These are phyloP conservation scores for Aspergillus taichungensis DNA, from an alignment of 495 filamentous ascomycete species.

Conservation along the genomic window DNA sequence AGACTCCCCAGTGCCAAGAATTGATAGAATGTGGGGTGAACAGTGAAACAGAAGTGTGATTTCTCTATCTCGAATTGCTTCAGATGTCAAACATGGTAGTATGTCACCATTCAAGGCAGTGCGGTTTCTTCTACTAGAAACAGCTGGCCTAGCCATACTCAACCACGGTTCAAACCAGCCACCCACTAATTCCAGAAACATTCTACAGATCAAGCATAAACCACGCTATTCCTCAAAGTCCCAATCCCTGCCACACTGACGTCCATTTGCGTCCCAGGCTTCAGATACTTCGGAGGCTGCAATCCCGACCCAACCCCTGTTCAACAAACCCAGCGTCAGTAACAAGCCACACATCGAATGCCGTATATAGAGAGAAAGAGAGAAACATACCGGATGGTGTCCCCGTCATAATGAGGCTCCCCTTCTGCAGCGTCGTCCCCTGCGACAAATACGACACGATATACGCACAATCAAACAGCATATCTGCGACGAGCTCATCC, in stretches of 20 bases:
- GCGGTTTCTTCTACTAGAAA: constrained; percentile 7
- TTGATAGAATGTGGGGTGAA: too few species aligned
- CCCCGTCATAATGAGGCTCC: constrained; percentile 66
- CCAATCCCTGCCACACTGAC: constrained; percentile 27
- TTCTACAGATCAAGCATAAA: constrained; percentile 6
- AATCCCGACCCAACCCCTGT: constrained; percentile 24
- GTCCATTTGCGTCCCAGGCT: constrained; percentile 31
- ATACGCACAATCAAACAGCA: constrained; percentile 59
- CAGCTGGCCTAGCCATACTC: not conserved
- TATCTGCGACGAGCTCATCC: constrained; percentile 52
- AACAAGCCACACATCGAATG: too few species aligned
- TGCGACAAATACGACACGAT: constrained; percentile 58
- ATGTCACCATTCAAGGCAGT: too few species aligned
- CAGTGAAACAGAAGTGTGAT: too few species aligned
- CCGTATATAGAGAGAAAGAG: not conserved
- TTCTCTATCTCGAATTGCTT: too few species aligned
- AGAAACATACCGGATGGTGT: constrained; percentile 30
- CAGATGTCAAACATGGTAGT: too few species aligned
- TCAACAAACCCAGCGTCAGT: not conserved
- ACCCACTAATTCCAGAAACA: too few species aligned
- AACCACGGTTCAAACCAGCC: not conserved
- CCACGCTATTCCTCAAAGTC: constrained; percentile 25
- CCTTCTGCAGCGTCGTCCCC: constrained; percentile 60
- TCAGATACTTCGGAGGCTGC: constrained; percentile 24
- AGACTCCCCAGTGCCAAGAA: too few species aligned